These are phyloP conservation scores for Crassisporium funariophilum DNA, from an alignment of 768 basidiomycete genomes.

Conservation along the genomic window DNA sequence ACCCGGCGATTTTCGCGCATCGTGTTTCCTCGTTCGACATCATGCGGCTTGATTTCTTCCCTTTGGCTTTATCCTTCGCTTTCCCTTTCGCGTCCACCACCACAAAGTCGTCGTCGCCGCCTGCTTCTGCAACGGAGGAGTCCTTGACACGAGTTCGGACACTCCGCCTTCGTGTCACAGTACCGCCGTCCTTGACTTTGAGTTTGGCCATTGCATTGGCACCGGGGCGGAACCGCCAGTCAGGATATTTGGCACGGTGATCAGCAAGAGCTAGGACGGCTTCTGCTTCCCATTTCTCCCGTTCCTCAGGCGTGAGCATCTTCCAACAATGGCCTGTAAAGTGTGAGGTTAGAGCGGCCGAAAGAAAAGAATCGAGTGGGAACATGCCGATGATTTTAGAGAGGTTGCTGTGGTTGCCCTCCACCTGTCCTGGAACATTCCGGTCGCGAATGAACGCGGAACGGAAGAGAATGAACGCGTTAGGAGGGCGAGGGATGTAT, in stretches of 20 bases:
- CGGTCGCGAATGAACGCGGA: slow-evolving; percentile 76
- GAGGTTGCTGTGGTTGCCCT: slow-evolving; percentile 77
- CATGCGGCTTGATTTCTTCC: slow-evolving; percentile 16
- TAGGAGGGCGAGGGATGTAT: slow-evolving; percentile 82
- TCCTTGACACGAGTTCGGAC: slow-evolving; percentile 25
- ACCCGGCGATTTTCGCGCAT: slow-evolving; percentile 66
- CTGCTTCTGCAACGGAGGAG: slow-evolving; percentile 27
- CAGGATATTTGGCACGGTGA: slow-evolving; percentile 73
- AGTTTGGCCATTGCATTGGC: slow-evolving; percentile 43
- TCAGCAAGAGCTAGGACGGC: slow-evolving; percentile 71
- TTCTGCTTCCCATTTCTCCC: slow-evolving; percentile 76
- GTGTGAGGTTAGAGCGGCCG: slow-evolving; percentile 5
- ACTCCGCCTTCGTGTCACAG: slow-evolving; percentile 23
- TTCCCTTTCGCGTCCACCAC: slow-evolving; percentile 2
- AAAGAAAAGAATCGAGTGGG: slow-evolving; percentile 2
- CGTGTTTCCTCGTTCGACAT: slow-evolving; percentile 48
- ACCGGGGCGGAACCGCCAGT: slow-evolving; percentile 80
- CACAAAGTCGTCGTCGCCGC: slow-evolving; percentile 21
- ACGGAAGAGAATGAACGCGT: slow-evolving; percentile 85
- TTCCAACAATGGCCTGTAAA: slow-evolving; percentile 74
- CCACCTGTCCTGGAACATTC: slow-evolving; percentile 74
- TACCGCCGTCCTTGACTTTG: slow-evolving; percentile 38
- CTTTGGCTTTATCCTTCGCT: slow-evolving; percentile 19
- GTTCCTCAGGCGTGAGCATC: slow-evolving; percentile 64
- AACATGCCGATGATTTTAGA: slow-evolving; percentile 79